Base-by-base conservation (phyloP, 768 basidiomycete genomes). In the Amanita subjunquillea region DNA sequence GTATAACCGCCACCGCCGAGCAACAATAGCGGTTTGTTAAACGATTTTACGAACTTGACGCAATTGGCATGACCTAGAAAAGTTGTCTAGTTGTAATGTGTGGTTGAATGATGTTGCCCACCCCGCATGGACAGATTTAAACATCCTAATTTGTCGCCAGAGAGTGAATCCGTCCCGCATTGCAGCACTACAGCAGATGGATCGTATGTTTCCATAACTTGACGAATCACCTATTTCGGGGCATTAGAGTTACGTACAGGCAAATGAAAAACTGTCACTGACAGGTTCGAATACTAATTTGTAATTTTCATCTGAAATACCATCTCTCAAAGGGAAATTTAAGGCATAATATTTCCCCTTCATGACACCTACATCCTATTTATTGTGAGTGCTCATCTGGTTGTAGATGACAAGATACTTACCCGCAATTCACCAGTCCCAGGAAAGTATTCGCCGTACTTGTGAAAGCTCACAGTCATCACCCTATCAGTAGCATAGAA, bases 401-500 rank as follows among this genome's bases (percentile, higher is more conserved):
- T 32, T 7, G 30, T 25, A 43, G 30, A 50, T 41, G 49, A 43
- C 52, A 29, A 44, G 53, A 27, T 30, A 64, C 82, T 58, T 62
- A 91, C 91, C 58, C 94, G 78, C 38, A 96, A 73, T 67, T 96
- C 94, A n/a, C 96, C 96, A 5, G 96, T 99, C 39, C 96, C 96
- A 25, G 96, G 96, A 68, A 99, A 99, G 68, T 88, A 99, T 67
- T 99, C 96, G 32, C 96, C 96, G 58, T 97, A 99, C 67, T 98
- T 97, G 66, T 99, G 96, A 69, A 98, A 96, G 60, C 90, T 93
- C 62, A 85, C 85, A 0, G 95, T 98, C 96, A 98, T 98, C 53
- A 99, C 96, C 41, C 96, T 79, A 65, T 99, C 95, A 20, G 96
- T 98, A 3, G 93, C 94, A 67, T 98, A 99, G 66, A 99, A 99